Conservation (phyloP, 805 yeast genomes). For the Candida ipomoeae region DNA sequence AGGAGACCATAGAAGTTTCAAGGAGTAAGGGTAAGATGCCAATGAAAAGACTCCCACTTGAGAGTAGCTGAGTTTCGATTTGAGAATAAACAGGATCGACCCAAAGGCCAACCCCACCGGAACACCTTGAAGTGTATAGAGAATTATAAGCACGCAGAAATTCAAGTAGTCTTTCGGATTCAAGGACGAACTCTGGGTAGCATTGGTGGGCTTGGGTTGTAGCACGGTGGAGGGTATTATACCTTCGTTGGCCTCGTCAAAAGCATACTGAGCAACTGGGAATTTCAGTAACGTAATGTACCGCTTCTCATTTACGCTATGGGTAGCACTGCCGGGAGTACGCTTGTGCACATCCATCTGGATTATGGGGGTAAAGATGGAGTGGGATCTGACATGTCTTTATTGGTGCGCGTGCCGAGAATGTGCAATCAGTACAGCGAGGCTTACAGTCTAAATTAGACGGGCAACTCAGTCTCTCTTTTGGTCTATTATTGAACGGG, state of each 20-base stretch:
- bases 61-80: slow-evolving; percentile 76
- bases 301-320: slow-evolving; percentile 5
- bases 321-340: not conserved
- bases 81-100: slow-evolving; percentile 83
- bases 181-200: not conserved
- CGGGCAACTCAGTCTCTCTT: too few relatives aligned
- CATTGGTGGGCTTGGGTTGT: slow-evolving; percentile 1
- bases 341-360: slow-evolving; percentile 18
- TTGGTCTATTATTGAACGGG: not conserved
- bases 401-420: not conserved
- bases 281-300: not conserved
- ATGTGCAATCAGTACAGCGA: not conserved
- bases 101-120: slow-evolving; percentile 97
- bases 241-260: slow-evolving; percentile 34
- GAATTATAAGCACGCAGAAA: slow-evolving; percentile 63
- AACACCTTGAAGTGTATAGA: slow-evolving; percentile 89
- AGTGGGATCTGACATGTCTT: not conserved
- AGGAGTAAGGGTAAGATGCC: slow-evolving; percentile 92
- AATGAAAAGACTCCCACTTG: slow-evolving; percentile 88
- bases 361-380: not conserved
- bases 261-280: slow-evolving; percentile 18
- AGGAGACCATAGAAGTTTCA: slow-evolving; percentile 93
- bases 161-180: slow-evolving; percentile 14
- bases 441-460: not conserved
- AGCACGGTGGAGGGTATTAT: slow-evolving; percentile 26